phyloP scores from a whole-genome alignment of 78 protist genomes.

The Dictyostelium citrinum region DNA sequence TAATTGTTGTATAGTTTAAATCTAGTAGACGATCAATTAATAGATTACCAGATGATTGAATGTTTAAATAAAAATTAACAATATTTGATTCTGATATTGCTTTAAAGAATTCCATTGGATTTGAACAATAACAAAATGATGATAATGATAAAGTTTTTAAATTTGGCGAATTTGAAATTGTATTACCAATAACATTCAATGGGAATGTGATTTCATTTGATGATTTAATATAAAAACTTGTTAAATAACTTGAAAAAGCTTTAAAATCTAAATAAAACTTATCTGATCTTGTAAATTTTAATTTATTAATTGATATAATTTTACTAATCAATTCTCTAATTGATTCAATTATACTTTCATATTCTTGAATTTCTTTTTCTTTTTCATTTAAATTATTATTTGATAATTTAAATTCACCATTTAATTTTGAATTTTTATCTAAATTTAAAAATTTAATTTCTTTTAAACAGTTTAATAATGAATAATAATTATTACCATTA shows the following conservation, averaged over 20 bases:
- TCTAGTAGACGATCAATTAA: conserved; percentile 3
- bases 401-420: neutral
- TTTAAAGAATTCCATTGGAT: neutral
- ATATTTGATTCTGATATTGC: neutral
- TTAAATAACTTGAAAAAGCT: neutral
- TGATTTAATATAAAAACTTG: neutral
- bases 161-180: neutral
- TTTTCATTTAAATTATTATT: neutral
- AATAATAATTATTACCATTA: neutral
- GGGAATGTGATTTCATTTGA: conserved; percentile 5
- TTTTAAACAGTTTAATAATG: neutral
- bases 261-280: neutral
- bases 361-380: neutral
- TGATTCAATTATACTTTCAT: neutral
- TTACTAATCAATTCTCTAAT: neutral
- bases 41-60: neutral
- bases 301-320: neutral
- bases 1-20: neutral
- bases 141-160: neutral
- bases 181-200: neutral
- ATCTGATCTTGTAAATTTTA: neutral
- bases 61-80: neutral
- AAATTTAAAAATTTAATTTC: neutral
- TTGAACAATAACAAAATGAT: conserved; percentile 18
- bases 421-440: neutral